Percentiles rank a stretch among this genome's conserved stretches.
phyloP scores from a whole-genome alignment of 2,329 filamentous ascomycete species.

The Geoglossum cookeanum region DNA sequence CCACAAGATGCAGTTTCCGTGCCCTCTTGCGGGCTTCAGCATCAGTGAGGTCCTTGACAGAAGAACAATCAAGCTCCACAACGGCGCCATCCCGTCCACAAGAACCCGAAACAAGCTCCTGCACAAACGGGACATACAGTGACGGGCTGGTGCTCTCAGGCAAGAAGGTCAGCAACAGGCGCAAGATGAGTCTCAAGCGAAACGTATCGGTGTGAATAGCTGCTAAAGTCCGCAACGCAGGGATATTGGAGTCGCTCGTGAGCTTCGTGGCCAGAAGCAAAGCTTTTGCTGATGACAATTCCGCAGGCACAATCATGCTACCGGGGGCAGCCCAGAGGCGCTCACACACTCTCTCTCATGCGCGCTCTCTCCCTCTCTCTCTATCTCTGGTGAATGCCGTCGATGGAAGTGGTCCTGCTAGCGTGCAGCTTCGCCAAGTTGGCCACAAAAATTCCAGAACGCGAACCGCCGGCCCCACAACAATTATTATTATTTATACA shows the following conservation, averaged over 20 bases:
- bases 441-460: not conserved
- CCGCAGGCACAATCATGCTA: not conserved
- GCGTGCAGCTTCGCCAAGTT: not conserved
- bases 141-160: slow-evolving; percentile 49
- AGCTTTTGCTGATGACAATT: slow-evolving; percentile 45
- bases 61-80: slow-evolving; percentile 31
- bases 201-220: slow-evolving; percentile 38
- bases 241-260: slow-evolving; percentile 45
- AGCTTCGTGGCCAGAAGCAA: slow-evolving; percentile 55
- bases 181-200: slow-evolving; percentile 43
- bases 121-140: slow-evolving; percentile 42
- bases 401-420: not conserved
- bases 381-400: not conserved
- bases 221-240: slow-evolving; percentile 40
- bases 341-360: not conserved
- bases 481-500: too few species aligned
- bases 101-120: slow-evolving; percentile 32
- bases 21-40: slow-evolving; percentile 43
- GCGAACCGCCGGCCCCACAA: not conserved
- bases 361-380: not conserved
- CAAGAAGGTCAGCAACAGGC: slow-evolving; percentile 57
- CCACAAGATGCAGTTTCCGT: slow-evolving; percentile 37
- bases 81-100: slow-evolving; percentile 17
- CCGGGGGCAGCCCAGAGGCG: not conserved
- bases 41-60: slow-evolving; percentile 40